Percentiles rank a stretch among this genome's conserved stretches.
Evolutionary conservation across 257 asterid genomes (phyloP).

Genomic region (Thymus quinquecostatus): DNA sequence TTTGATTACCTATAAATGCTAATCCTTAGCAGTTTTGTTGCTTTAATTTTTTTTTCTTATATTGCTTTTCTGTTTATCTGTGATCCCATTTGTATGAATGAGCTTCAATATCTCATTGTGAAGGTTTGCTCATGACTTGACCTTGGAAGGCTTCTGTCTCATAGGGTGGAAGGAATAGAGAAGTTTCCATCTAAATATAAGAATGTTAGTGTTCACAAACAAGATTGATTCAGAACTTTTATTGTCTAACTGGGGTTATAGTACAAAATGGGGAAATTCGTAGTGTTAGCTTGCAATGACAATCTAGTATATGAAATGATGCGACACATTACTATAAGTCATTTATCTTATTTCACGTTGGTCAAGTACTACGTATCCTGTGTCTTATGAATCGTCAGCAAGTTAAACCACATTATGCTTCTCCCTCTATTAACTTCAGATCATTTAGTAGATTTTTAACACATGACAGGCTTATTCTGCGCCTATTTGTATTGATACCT

Average conservation of each 20-base stretch:
- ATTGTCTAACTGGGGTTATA: constrained; percentile 15
- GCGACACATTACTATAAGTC: not conserved
- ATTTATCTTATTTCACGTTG: not conserved
- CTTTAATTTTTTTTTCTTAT: constrained; percentile 7
- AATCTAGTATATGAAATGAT: constrained; percentile 3
- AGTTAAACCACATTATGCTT: constrained; percentile 12
- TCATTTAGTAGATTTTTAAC: not conserved
- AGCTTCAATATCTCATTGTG: not conserved
- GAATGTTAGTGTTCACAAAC: not conserved
- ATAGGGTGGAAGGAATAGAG: constrained; percentile 1
- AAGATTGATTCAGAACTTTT: not conserved
- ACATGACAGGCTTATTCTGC: not conserved
- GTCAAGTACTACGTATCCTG: constrained; percentile 12
- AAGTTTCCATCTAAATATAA: not conserved
- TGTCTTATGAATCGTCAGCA: not conserved
- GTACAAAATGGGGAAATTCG: not conserved
- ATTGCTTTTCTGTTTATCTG: constrained; percentile 8
- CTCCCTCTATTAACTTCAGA: constrained; percentile 11
- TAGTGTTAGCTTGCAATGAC: not conserved
- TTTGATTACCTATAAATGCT: not conserved
- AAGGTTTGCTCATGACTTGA: constrained; percentile 7
- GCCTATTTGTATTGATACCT: constrained; percentile 9
- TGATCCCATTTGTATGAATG: constrained; percentile 15
- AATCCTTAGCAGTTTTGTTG: constrained; percentile 1
- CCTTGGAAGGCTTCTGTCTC: not conserved